A percentile compares a stretch with the other conserved stretches of the same genome.
Conservation (phyloP, 1,284 basidiomycete genomes). For the Ceratobasidium sp. region DNA sequence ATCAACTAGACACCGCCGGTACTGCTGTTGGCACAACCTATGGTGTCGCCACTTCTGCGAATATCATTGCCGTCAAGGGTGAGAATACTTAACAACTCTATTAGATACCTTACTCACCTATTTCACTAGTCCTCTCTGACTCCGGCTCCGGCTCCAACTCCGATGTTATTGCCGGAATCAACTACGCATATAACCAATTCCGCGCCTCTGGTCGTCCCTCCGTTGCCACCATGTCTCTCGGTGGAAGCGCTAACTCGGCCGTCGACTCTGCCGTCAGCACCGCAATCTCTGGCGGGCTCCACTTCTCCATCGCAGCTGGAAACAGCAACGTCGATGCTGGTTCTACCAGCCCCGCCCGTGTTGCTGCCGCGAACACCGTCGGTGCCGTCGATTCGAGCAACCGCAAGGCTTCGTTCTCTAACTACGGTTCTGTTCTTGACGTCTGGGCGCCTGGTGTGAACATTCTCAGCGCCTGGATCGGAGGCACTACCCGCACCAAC, state of each 20-base stretch:
- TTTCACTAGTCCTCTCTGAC: conserved; percentile 80
- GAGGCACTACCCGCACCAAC: conserved; percentile 68
- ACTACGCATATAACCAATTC: conserved; percentile 80
- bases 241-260: conserved; percentile 36
- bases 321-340: conserved; percentile 68
- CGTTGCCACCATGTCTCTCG: conserved; percentile 47
- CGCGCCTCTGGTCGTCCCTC: conserved; percentile 33
- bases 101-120: background rate
- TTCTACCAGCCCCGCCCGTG: conserved; percentile 63
- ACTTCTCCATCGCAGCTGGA: conserved; percentile 97
- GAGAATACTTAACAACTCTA: background rate
- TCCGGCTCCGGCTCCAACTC: conserved; percentile 97
- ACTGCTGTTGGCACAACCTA: conserved; percentile 38
- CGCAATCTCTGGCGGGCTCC: conserved; percentile 86
- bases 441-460: conserved; percentile 67
- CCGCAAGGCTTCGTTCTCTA: conserved; percentile 91
- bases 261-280: conserved; percentile 45
- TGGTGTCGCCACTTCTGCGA: conserved; percentile 38
- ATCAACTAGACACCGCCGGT: conserved; percentile 22
- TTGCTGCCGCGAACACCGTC: conserved; percentile 85
- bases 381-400: conserved; percentile 86
- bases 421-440: conserved; percentile 65
- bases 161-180: conserved; percentile 88
- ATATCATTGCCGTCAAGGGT: conserved; percentile 41
- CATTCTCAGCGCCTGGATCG: conserved; percentile 84